Percentiles rank a stretch among this genome's conserved stretches.
Evolutionary conservation across 2,329 filamentous ascomycete genomes (phyloP).

Genomic region (Pestalotiopsis sp.): DNA sequence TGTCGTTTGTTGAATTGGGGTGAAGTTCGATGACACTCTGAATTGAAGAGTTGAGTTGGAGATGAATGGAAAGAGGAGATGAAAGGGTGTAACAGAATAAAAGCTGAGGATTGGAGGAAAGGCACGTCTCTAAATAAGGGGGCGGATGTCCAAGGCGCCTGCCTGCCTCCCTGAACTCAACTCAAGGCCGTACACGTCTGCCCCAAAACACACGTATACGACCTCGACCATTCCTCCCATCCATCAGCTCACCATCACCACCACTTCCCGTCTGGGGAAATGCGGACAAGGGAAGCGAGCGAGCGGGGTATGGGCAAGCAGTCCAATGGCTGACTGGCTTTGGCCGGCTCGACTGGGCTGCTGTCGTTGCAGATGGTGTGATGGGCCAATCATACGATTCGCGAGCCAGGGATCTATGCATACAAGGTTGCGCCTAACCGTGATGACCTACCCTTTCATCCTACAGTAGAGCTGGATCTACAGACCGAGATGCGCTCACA

Average conservation of each 20-base stretch:
- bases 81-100: constrained; percentile 11
- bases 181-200: background rate
- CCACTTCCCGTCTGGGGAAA: constrained; percentile 21
- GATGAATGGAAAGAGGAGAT: constrained; percentile 10
- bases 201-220: background rate
- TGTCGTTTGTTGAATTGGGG: constrained; percentile 11
- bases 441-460: background rate
- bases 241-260: constrained; percentile 6
- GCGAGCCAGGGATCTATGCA: constrained; percentile 22
- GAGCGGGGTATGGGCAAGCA: constrained; percentile 28
- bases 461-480: constrained; percentile 6
- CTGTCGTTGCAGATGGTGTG: constrained; percentile 22
- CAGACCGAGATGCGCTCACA: constrained; percentile 3
- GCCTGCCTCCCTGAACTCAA: background rate
- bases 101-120: constrained; percentile 1
- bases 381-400: constrained; percentile 30
- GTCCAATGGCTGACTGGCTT: background rate
- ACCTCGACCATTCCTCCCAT: background rate
- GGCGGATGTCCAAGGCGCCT: background rate
- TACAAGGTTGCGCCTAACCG: constrained; percentile 15
- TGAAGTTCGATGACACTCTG: constrained; percentile 11
- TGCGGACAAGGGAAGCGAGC: constrained; percentile 29
- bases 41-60: background rate
- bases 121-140: constrained; percentile 12
- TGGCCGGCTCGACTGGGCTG: background rate